Evolutionary conservation across 805 yeast genomes (phyloP).

Genomic region (Cyberlindnera sargentensis): DNA sequence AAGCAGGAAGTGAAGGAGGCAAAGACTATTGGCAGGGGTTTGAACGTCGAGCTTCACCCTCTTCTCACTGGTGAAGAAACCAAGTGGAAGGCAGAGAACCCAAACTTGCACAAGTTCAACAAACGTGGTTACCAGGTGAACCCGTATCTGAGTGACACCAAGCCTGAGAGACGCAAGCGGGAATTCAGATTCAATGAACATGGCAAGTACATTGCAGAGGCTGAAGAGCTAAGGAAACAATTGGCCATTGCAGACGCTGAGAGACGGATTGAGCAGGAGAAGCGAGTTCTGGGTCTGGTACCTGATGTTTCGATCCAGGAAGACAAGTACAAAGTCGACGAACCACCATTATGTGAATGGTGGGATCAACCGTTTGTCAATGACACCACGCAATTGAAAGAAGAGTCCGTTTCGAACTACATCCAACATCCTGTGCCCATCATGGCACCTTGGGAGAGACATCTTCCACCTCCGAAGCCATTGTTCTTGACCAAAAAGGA

Average conservation of each 20-base stretch:
- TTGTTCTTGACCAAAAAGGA: constrained; percentile 72
- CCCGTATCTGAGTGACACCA: constrained; percentile 26
- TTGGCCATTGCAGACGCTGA: constrained; percentile 30
- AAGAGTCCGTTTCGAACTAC: constrained; percentile 50
- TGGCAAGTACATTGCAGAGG: constrained; percentile 52
- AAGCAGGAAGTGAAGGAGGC: background rate
- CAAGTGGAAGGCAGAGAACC: constrained; percentile 12
- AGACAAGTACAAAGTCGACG: constrained; percentile 36
- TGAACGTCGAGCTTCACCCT: constrained; percentile 26
- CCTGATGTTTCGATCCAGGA: constrained; percentile 55
- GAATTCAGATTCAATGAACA: constrained; percentile 46
- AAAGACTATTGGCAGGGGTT: constrained; percentile 11
- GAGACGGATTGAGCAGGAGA: constrained; percentile 26
- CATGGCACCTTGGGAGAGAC: constrained; percentile 49
- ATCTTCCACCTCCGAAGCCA: constrained; percentile 33
- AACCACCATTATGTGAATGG: constrained; percentile 76
- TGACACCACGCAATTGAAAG: constrained; percentile 32
- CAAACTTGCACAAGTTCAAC: constrained; percentile 16
- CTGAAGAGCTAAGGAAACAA: constrained; percentile 37
- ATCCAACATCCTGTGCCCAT: constrained; percentile 79
- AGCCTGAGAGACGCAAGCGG: constrained; percentile 24
- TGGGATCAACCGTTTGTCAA: constrained; percentile 68
- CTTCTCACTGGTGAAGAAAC: constrained; percentile 18
- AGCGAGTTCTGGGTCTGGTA: constrained; percentile 34
- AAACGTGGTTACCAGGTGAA: constrained; percentile 25